Base-by-base conservation (phyloP, 164 flowering plant species). In the Aristolochia fimbriata region DNA sequence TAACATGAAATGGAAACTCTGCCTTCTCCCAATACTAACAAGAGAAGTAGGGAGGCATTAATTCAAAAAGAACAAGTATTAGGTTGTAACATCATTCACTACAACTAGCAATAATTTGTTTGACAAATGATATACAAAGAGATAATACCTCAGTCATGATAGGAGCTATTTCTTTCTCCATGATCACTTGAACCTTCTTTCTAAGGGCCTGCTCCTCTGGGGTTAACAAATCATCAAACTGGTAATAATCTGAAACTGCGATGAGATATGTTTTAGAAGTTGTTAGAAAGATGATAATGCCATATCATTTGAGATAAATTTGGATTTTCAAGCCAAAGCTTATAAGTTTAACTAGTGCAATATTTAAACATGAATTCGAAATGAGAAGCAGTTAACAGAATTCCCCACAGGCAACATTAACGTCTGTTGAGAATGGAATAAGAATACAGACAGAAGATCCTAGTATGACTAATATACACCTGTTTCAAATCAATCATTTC, bases 1-100 rank as follows among this genome's bases (percentile, higher is more conserved):
- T 65, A 50, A 83, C 58, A 25, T 88, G 85, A 75, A 86, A 92
- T 10, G 98, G 98, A 75, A 92, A 92, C 70, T 93, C 83, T 25
- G 97, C 99, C 76, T 86, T 93, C 84, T 93, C 99, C 99, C 99
- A 93, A 59, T 86, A 90, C 97, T 93, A 78, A 15, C 58, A 45
- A 53, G 41, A 15, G 52, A 66, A 43, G 43, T 37, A 3, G 43
- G 43, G 11, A 37, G 1, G 43, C 43, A 37, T 37, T 5, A 27
- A 2, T 27, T 37, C 43, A 37, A 3, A 37, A 37, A 7, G 8
- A 3, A 37, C 43, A 37, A 37, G 43, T 37, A 37, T 10, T 6
- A 37, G 43, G 43, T 37, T 37, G 8, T 1, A 3, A 37, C 37
- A 31, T 31, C 37, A 3, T 31, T 31, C 43, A 37, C 43, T 37